Conservation (phyloP, 352 stramenopile species). For the Phytopythium helicoides region DNA sequence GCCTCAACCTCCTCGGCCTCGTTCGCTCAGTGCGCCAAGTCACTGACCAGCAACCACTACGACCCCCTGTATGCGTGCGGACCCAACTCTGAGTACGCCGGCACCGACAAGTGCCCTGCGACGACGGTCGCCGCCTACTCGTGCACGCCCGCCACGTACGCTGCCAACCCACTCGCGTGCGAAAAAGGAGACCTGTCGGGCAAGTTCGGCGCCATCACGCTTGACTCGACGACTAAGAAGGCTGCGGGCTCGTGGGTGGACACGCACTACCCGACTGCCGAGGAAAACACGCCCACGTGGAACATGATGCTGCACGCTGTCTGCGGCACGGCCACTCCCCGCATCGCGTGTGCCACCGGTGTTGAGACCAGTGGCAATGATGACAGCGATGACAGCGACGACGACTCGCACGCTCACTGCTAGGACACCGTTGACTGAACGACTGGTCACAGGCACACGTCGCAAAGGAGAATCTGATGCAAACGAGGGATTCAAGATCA, state of each 20-base stretch:
- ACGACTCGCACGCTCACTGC: no score
- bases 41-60: slow-evolving; percentile 50
- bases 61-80: slow-evolving; percentile 47
- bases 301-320: slow-evolving; percentile 69
- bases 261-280: slow-evolving; percentile 34
- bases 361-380: neutral
- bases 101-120: slow-evolving; percentile 20
- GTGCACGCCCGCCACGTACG: slow-evolving; percentile 45
- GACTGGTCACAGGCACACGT: no score
- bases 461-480: no score
- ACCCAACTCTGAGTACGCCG: slow-evolving; percentile 38
- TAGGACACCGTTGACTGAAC: no score
- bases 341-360: slow-evolving; percentile 43
- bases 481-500: no score
- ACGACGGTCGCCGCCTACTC: slow-evolving; percentile 29
- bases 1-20: slow-evolving; percentile 28
- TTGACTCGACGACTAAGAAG: slow-evolving; percentile 19
- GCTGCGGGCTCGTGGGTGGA: slow-evolving; percentile 31
- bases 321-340: slow-evolving; percentile 39
- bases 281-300: slow-evolving; percentile 42
- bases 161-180: slow-evolving; percentile 27
- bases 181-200: slow-evolving; percentile 59
- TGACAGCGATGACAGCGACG: slow-evolving; percentile 1
- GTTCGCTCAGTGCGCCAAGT: slow-evolving; percentile 40
- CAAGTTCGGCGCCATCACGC: slow-evolving; percentile 47